Base-by-base conservation (phyloP, 108 stramenopile genomes). In the Pseudonitzschia multiseries region DNA sequence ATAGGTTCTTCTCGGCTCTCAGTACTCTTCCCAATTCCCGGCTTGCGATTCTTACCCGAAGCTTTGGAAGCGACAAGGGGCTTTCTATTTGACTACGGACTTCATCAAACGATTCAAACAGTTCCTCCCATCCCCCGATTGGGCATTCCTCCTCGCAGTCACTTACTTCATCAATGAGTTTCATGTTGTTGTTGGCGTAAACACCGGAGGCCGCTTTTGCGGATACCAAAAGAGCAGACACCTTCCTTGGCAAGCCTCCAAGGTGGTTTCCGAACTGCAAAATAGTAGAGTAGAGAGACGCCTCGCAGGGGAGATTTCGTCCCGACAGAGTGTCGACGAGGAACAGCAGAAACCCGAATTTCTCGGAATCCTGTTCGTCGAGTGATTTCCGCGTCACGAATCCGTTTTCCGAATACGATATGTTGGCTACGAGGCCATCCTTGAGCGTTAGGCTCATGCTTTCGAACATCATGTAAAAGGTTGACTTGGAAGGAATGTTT, bases 401-500 rank as follows among this genome's bases (percentile, higher is more conserved):
- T 18, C 65, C 59, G 24, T 8, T 53, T 33, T 68, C 33, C 10
- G 66, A 67, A 50, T 48, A 48, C 31, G 66, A 67, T 40, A 63
- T 63, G 13, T 41, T 33, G 8, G 62, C 32, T 69, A 62, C 63
- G n/a, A 69, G 52, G 28, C 71, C 74, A 18, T 52, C 44, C 56
- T 29, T 50, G 13, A 68, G 70, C 10, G 70, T 64, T 18, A 92
- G 73, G 48, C 73, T 57, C 29, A 90, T 75, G 15, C 68, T 70
- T 69, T 90, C 85, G 28, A 78, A 68, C 15, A 90, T 85, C 13
- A 70, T 67, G 29, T 65, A 68, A 28, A 82, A 80, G 31, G 86
- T 90, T 41, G 65, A 42, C 69, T 91, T 93, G 22, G 87, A 89
- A 10, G 89, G 90, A 54, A 93, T 91, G 70, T 86, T 86, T 15